These are phyloP conservation scores for Avicennia marina DNA, from an alignment of 257 asterid species.

Conservation along the genomic window DNA sequence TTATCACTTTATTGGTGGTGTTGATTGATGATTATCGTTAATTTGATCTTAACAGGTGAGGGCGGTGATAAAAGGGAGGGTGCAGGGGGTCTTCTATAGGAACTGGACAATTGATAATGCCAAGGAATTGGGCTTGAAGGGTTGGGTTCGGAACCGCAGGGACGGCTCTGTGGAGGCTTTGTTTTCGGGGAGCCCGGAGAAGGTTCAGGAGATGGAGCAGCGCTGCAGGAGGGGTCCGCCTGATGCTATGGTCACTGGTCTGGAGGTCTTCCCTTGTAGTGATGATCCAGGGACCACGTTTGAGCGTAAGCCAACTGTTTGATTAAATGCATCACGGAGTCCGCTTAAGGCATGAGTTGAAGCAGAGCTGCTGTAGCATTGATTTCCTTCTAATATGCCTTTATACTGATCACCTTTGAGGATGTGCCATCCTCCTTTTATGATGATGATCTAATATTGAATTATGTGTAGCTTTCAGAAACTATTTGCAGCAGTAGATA, in stretches of 20 bases:
- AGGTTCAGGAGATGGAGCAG: slow-evolving; percentile 86
- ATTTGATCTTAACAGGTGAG: slow-evolving; percentile 71
- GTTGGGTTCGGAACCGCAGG: slow-evolving; percentile 94
- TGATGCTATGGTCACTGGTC: slow-evolving; percentile 67
- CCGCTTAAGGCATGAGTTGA: not conserved
- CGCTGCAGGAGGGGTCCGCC: slow-evolving; percentile 97
- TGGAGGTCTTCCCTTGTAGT: slow-evolving; percentile 46
- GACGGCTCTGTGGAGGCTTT: slow-evolving; percentile 88
- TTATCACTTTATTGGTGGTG: too few species aligned
- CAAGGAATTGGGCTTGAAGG: slow-evolving; percentile 62
- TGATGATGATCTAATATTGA: not conserved
- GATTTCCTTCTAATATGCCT: not conserved
- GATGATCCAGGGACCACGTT: slow-evolving; percentile 76
- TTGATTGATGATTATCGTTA: too few species aligned
- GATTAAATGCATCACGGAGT: slow-evolving; percentile 19
- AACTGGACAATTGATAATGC: slow-evolving; percentile 86
- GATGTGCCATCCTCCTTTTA: too few species aligned
- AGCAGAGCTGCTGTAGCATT: not conserved
- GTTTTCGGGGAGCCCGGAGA: slow-evolving; percentile 68
- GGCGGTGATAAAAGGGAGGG: slow-evolving; percentile 75
- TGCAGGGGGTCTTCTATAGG: slow-evolving; percentile 90
- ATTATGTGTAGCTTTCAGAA: slow-evolving; percentile 6
- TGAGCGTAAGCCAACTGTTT: slow-evolving; percentile 69
- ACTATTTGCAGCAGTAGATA: not conserved
- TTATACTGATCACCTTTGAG: not conserved